Conservation (phyloP, 2,329 filamentous ascomycete species). For the Fusarium avenaceum region DNA sequence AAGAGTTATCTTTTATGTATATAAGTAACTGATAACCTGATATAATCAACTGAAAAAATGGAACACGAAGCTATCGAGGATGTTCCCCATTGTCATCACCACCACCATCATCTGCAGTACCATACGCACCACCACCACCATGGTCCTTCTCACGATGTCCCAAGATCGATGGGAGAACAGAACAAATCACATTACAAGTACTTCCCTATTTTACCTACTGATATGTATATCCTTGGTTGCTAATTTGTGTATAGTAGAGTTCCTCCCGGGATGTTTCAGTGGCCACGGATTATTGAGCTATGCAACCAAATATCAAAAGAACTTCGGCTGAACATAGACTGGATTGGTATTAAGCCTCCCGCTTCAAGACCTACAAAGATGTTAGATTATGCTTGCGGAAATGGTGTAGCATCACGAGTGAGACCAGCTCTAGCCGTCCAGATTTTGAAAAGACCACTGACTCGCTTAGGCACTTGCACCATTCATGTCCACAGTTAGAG, state of each 20-base stretch:
- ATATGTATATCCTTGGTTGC: fast-evolving
- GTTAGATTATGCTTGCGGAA: conserved; percentile 53
- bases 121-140: conserved; percentile 46
- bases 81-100: conserved; percentile 34
- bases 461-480: conserved; percentile 50
- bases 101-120: conserved; percentile 42
- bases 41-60: conserved; percentile 4
- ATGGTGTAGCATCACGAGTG: conserved; percentile 50
- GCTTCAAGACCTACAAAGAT: conserved; percentile 34
- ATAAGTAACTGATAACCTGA: too few relatives aligned
- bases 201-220: fast-evolving
- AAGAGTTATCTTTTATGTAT: background rate
- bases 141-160: conserved; percentile 26
- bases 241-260: conserved; percentile 33
- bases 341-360: conserved; percentile 43
- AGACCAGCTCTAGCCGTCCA: background rate
- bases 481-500: conserved; percentile 50
- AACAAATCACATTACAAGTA: conserved; percentile 51
- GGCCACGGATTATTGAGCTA: conserved; percentile 47
- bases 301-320: conserved; percentile 47
- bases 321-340: conserved; percentile 44
- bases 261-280: conserved; percentile 31
- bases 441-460: background rate
- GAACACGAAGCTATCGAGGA: conserved; percentile 21
- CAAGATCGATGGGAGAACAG: conserved; percentile 37